phyloP scores from a whole-genome alignment of 2,329 filamentous ascomycete genomes.

The Pseudogymnoascus sp. region DNA sequence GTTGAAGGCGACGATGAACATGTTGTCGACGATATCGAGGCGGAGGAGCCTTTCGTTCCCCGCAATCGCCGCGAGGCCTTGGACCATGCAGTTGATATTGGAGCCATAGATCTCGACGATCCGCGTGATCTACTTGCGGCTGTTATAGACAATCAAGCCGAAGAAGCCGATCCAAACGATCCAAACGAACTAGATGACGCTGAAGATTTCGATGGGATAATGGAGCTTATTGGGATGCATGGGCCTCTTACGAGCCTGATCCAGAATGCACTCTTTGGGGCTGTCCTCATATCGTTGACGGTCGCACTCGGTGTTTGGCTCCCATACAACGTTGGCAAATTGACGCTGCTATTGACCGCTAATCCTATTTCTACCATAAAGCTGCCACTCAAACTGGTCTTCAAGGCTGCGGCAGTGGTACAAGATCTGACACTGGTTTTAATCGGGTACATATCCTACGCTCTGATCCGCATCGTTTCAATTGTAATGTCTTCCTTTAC shows the following conservation, averaged over 20 bases:
- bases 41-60: slow-evolving; percentile 54
- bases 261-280: slow-evolving; percentile 92
- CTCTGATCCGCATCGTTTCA: neutral
- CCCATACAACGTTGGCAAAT: slow-evolving; percentile 84
- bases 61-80: slow-evolving; percentile 21
- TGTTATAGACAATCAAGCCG: slow-evolving; percentile 37
- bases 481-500: neutral
- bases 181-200: slow-evolving; percentile 72
- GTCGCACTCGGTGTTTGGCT: slow-evolving; percentile 80
- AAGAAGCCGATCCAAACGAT: slow-evolving; percentile 68
- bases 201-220: slow-evolving; percentile 90
- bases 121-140: slow-evolving; percentile 52
- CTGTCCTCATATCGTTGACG: slow-evolving; percentile 79
- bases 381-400: slow-evolving; percentile 64
- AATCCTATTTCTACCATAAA: slow-evolving; percentile 65
- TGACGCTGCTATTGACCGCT: slow-evolving; percentile 70
- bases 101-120: slow-evolving; percentile 13
- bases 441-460: slow-evolving; percentile 45
- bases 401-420: slow-evolving; percentile 67
- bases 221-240: slow-evolving; percentile 94
- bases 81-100: slow-evolving; percentile 12
- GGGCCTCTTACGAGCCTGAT: slow-evolving; percentile 82
- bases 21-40: slow-evolving; percentile 48
- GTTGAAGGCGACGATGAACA: slow-evolving; percentile 49
- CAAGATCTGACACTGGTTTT: slow-evolving; percentile 67